Evolutionary conservation across 345 rosid species (phyloP), one percentile per base, ranked within the genome.

Genomic region (Eucalyptus paniculata): DNA sequence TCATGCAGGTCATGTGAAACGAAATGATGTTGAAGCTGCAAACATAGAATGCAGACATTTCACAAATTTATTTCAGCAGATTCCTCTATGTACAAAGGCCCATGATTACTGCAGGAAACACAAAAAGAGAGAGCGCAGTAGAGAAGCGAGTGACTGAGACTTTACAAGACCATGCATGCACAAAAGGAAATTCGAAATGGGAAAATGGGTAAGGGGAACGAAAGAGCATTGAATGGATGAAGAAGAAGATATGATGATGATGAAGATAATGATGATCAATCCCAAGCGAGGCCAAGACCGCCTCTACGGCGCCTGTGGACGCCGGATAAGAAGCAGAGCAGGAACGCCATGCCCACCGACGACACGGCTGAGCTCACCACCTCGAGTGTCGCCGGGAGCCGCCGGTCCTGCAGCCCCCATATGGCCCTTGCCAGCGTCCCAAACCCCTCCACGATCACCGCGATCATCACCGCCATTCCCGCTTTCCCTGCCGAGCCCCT

Each of bases 381-480:
- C 47, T 92, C 86, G 19, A 92, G 87, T 28, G 91, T 90, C 28
- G 89, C 56, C 28, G 91, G 80, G 89, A 92, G 91, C 21, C 91
- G 92, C 87, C 86, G 87, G 88, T 92, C 92, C 86, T 92, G 94
- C 88, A 92, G 89, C 19, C 91, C 86, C 91, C 92, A 90, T 8
- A 93, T 56, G 12, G 91, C 88, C 90, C 90, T 87, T 6, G 86
- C 92, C 28, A 94, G 77, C 87, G 54, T 56, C 26, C 92, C 92
- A 50, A 94, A 40, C 19, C 92, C 94, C 13, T 92, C 89, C 10
- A 91, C 86, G 87, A 90, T 92, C 89, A 34, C 86, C 30, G 92
- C 91, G 91, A 94, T 89, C 88, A 91, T 62, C 91, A 92, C 4
- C 3, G 93, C 93, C 94, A 94, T 94, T 81, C 91, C 45, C 23